Base-by-base conservation (phyloP, 805 yeast species). In the Yarrowia divulgata region DNA sequence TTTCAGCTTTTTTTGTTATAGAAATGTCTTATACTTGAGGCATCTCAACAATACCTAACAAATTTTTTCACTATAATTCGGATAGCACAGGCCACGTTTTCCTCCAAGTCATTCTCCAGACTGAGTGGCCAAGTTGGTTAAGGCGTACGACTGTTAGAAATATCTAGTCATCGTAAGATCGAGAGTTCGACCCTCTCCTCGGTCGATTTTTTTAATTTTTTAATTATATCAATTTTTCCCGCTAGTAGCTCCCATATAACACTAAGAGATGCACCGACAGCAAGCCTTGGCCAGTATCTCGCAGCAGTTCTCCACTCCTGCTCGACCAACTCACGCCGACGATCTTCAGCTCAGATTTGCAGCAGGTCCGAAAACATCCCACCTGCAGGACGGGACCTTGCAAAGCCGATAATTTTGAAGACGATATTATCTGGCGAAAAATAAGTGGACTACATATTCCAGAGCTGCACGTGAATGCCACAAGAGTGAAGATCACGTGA, bases 71-170 rank as follows among this genome's bases (percentile, higher is more conserved):
- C 8, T 32, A 45, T 18, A 19, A 19, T 18, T 18, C 3, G 13
- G 49, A 45, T 50, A n/a, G 42, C 8, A n/a, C 40, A 16, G 19
- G 57, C 32, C 40, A 50, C 29, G 8, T 34, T 50, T 50, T 34
- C 40, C 40, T n/a, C 3, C 12, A 34, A 34, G 3, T 16, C 40
- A n/a, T n/a, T n/a, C n/a, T n/a, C n/a, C n/a, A n/a, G 66, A 60
- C 66, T 60, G 66, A 60, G 66, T 60, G 66, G 66, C 66, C 66
- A 60, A 60, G 66, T 60, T 60, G 66, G 66, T 60, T 60, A 60
- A 60, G 66, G 66, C 66, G 66, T 60, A 60, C 66, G 66, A 60
- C 66, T 60, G 66, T 60, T 60, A 60, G 50, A 32, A 43, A 43
- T 45, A 43, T 14, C 45, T 45, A 42, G 66, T 32, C 23, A 60